A percentile compares a stretch with the other conserved stretches of the same genome.
These are phyloP conservation scores for Colletotrichum gigasporum DNA, from an alignment of 2,329 filamentous ascomycete genomes.

Conservation along the genomic window DNA sequence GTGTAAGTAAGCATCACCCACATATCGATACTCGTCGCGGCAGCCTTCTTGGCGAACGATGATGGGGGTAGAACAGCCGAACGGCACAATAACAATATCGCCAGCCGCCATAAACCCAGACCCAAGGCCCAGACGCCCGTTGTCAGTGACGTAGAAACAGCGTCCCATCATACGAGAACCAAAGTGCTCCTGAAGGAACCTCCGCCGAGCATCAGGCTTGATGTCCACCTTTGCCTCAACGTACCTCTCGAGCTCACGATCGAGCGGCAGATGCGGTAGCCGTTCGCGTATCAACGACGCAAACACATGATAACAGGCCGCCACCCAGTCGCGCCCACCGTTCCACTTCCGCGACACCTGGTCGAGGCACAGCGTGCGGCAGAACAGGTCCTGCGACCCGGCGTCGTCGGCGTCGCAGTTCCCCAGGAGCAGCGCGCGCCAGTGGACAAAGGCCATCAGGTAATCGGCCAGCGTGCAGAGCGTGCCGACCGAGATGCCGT, in stretches of 20 bases:
- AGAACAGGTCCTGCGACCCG: conserved; percentile 39
- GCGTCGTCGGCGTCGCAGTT: not conserved
- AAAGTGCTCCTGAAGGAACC: conserved; percentile 34
- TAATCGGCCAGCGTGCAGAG: conserved; percentile 39
- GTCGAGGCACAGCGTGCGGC: conserved; percentile 40
- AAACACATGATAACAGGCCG: conserved; percentile 35
- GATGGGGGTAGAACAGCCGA: conserved; percentile 46
- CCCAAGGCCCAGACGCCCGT: conserved; percentile 42
- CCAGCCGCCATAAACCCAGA: conserved; percentile 40
- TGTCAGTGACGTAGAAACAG: conserved; percentile 36
- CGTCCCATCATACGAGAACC: conserved; percentile 34
- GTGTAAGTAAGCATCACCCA: conserved; percentile 46
- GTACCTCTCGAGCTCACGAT: conserved; percentile 26
- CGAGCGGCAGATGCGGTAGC: conserved; percentile 33
- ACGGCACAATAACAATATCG: conserved; percentile 44
- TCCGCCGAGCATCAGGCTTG: not conserved
- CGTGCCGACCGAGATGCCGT: conserved; percentile 41
- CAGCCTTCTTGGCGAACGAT: conserved; percentile 39
- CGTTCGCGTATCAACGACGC: conserved; percentile 31
- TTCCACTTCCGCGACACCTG: conserved; percentile 32
- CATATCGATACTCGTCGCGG: conserved; percentile 38
- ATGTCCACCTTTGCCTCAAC: not conserved
- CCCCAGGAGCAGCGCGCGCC: conserved; percentile 40
- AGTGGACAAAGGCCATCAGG: conserved; percentile 48
- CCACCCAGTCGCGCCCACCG: conserved; percentile 33